Base-by-base conservation (phyloP, 306 rosid genomes). In the Medicago arabica region DNA sequence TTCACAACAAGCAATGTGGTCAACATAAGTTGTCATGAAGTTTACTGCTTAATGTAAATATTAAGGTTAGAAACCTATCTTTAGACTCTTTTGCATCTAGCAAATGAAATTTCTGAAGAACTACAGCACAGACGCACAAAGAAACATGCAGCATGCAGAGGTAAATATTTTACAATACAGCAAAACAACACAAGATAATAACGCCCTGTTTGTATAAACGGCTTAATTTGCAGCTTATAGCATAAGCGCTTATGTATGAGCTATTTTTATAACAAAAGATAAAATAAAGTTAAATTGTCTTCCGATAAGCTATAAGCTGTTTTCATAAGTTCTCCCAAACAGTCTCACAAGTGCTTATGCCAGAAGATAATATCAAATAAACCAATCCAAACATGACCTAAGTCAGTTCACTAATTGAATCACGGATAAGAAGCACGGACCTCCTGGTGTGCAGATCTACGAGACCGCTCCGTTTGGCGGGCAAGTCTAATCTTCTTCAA, bases 361-460 rank as follows among this genome's bases (percentile, higher is more conserved):
- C 38, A 34, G 38, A 34, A 34, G 38, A 34, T 34, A 34, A 34
- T 4, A 4, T 34, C 38, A 34, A 34, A 34, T 34, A 34, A 34
- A 6, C 7, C 38, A 34, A 34, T 34, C 38, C 38, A 34, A 34
- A 34, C 38, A 34, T 4, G 38, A 4, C 7, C 38, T 4, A 40
- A 53, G 4, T 63, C 5, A 43, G 58, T 74, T 43, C 49, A 61
- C 38, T 78, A 16, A 73, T 49, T 55, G 41, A 77, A 86, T 25
- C 51, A 65, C 60, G 18, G 55, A 39, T 14, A 40, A 40, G 72
- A 64, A 81, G 44, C 79, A 84, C 86, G 50, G 77, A 96, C 99
- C 97, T 96, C 99, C 81, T 81, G 98, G 75, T 92, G 99, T 0
- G 99, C 99, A 77, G 99, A 96, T 89, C 99, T 86, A 28, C 99